Evolutionary conservation across 495 filamentous ascomycete species (phyloP), one percentile per base, ranked within the genome.

Genomic region (Diplogelasinospora grovesii): DNA sequence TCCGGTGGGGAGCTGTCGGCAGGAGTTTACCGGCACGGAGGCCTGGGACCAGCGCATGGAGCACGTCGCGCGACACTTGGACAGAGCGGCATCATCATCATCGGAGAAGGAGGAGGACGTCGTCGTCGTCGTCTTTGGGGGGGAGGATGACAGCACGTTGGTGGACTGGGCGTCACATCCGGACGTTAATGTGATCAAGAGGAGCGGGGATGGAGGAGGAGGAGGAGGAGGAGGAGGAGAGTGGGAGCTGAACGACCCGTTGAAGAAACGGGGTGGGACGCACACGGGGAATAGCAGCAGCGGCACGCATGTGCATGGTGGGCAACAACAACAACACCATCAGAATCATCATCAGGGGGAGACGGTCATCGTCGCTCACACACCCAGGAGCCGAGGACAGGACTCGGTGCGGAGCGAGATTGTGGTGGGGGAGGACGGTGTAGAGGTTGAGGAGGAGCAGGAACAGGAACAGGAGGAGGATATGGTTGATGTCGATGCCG

Each of bases 21-120:
- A 56, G 23, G 42, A 49, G 5, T 97, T 95, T 50, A 56, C 64
- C 3, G 85, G 85, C 7, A 19, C 46, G 3, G 70, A 63, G 3
- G 79, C 74, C 20, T 96, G 89, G 89, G 85, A 95, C 41, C 69
- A 78, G 31, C 70, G 88, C 15, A 86, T 95, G 79, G 90, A 97
- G 60, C 90, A 97, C 59, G 82, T 95, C 8, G 90, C 47, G 23
- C 5, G 59, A 54, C 34, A 29, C 24, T 34, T 28, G 26, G 40
- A 41, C 10, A 11, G 7, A 22, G 36, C 24, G 22, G 43, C 33
- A 11, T n/a, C n/a, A n/a, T n/a, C n/a, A n/a, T n/a, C n/a, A n/a
- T 15, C 21, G 5, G 26, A 15, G 5, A 43, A 45, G 19, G 57
- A 67, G 40, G 48, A 29, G 4, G 39, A 34, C 2, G 57, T 70